These are phyloP conservation scores for Mycena latifolia DNA, from an alignment of 768 basidiomycete species.

Conservation along the genomic window DNA sequence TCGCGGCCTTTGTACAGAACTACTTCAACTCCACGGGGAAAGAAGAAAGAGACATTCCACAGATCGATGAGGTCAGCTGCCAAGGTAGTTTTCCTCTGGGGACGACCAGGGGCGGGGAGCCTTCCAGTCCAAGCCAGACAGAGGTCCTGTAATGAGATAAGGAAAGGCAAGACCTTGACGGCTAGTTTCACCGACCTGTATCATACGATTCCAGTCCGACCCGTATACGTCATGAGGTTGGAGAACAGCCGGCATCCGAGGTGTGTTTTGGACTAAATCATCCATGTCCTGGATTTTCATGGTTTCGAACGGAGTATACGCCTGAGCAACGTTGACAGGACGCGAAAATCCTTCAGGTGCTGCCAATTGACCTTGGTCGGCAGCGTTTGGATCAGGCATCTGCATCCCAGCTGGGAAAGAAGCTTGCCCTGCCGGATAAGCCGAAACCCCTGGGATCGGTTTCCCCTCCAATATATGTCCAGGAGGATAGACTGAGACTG, in stretches of 20 bases:
- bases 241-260: constrained; percentile 80
- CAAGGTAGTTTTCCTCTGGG: constrained; percentile 70
- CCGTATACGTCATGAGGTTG: constrained; percentile 81
- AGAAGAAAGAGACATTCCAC: constrained; percentile 86
- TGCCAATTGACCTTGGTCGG: constrained; percentile 58
- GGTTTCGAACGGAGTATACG: constrained; percentile 77
- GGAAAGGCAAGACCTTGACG: neutral
- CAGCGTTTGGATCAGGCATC: constrained; percentile 47
- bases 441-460: constrained; percentile 55
- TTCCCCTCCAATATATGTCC: constrained; percentile 71
- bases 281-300: constrained; percentile 86
- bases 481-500: constrained; percentile 58
- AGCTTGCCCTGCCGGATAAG: constrained; percentile 50
- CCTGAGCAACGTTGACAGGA: constrained; percentile 73
- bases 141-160: constrained; percentile 64
- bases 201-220: constrained; percentile 83
- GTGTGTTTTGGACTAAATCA: constrained; percentile 72
- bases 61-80: constrained; percentile 80
- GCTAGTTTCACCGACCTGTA: constrained; percentile 64
- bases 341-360: constrained; percentile 83
- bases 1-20: constrained; percentile 86
- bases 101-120: constrained; percentile 72
- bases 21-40: constrained; percentile 80
- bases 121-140: constrained; percentile 82
- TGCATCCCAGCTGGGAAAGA: constrained; percentile 39